Evolutionary conservation across 495 filamentous ascomycete species (phyloP), one percentile per base, ranked within the genome.

Genomic region (Echria macrotheca): DNA sequence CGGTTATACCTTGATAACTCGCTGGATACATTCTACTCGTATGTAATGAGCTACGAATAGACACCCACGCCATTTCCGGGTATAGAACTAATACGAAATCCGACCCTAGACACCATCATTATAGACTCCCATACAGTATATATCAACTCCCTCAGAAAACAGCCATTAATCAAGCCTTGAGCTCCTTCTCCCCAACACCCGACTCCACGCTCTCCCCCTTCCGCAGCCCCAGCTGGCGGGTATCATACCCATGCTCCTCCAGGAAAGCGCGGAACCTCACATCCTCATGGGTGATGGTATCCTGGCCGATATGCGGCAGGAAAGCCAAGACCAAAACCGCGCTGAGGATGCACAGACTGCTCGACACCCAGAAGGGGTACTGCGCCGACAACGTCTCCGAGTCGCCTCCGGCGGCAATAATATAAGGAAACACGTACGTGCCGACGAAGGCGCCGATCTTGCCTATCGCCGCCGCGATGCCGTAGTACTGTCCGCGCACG

Each of bases 391-490:
- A 69, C 0, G 73, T 63, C 12, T 65, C 63, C 15, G 58, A 43
- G 17, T 59, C 54, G 3, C 76, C 77, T n/a, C 83, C 84, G 0
- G 87, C 85, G 17, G 75, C 68, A 35, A 81, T 72, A 44, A 91
- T 83, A 44, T 84, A 73, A 0, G 86, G 85, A 54, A 94, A 87
- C 5, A 90, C 81, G 52, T 85, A 87, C 12, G 85, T 86, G 31
- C 91, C 91, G n/a, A 94, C 80, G 58, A 95, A 95, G 6, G 88
- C 91, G 14, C 91, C 91, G 39, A 95, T 78, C 68, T 95, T 95
- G 31, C 90, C 89, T 0, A 82, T 52, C 0, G 90, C 90, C 1
- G 90, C 90, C 1, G 89, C 89, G 45, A 94, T 80, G 10, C 85
- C 88, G 65, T 96, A 96, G 70, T 94, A 96, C 59, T 93, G 87